Conservation (phyloP, 768 basidiomycete genomes). For the Rhizopogon vinicolor region DNA sequence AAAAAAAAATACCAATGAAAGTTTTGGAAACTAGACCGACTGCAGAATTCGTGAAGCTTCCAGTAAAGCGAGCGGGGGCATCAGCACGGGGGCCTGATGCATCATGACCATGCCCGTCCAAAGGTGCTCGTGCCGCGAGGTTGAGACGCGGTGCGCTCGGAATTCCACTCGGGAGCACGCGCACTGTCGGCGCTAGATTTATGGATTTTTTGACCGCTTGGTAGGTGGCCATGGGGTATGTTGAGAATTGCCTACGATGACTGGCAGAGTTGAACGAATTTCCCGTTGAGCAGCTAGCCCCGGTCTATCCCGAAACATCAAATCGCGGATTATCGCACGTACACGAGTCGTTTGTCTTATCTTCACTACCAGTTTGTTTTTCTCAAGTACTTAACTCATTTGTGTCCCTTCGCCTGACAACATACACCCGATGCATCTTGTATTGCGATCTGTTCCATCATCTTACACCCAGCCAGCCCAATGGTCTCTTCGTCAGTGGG, state of each 20-base stretch:
- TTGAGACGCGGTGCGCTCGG: conserved; percentile 75
- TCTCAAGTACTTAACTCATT: no score
- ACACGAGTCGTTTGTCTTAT: no score
- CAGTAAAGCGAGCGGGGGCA: conserved; percentile 58
- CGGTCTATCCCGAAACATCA: not conserved
- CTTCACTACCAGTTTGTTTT: no score
- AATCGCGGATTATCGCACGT: no score
- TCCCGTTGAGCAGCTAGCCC: not conserved
- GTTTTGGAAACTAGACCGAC: conserved; percentile 62
- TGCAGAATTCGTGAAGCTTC: conserved; percentile 42
- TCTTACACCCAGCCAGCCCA: no score
- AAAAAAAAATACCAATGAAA: conserved; percentile 43
- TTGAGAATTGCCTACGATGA: not conserved
- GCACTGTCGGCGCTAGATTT: conserved; percentile 77
- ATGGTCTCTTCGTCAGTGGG: no score
- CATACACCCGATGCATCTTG: no score
- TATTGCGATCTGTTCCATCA: no score
- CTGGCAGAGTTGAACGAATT: not conserved
- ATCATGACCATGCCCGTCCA: conserved; percentile 56
- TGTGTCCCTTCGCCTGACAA: no score
- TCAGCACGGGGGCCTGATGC: conserved; percentile 54
- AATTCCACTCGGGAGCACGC: conserved; percentile 73
- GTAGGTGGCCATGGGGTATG: conserved; percentile 57
- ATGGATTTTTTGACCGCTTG: conserved; percentile 78
- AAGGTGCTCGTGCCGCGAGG: conserved; percentile 61